Base-by-base conservation (phyloP, 495 filamentous ascomycete genomes). In the Cercophora sp. region DNA sequence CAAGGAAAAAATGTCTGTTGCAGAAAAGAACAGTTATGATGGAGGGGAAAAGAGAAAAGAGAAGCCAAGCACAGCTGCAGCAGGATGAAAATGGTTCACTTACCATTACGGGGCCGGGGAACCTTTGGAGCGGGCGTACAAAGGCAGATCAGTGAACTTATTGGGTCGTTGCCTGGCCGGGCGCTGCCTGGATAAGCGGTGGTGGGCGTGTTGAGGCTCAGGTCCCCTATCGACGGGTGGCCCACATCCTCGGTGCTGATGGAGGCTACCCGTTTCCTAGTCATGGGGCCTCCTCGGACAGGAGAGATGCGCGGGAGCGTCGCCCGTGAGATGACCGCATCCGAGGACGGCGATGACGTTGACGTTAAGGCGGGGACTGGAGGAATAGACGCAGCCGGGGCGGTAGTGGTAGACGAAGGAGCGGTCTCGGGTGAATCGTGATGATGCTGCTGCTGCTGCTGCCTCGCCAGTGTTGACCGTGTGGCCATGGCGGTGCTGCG, bases 71-170 rank as follows among this genome's bases (percentile, higher is more conserved):
- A n/a, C n/a, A n/a, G n/a, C n/a, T n/a, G n/a, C n/a, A n/a, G n/a
- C n/a, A n/a, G n/a, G n/a, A n/a, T n/a, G n/a, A 55, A 45, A 59
- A 52, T 51, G 22, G 39, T 3, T 18, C 54, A 82, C 89, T 71
- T 79, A 97, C 93, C 90, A 76, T 98, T 98, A 63, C 93, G 83
- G 48, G 93, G 93, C 59, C 93, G 75, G 22, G 93, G 93, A 45
- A 97, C 89, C 69, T 96, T 96, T 4, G 90, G 89, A 57, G 89
- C 88, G 20, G 89, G 89, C 57, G 94, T 88, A 69, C 93, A 98
- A 59, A 96, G 81, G 74, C 93, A 98, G 51, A 96, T 73, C 24
- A 74, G 57, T n/a, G n/a, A n/a, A n/a, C n/a, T n/a, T n/a, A n/a
- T n/a, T n/a, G n/a, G n/a, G n/a, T n/a, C n/a, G n/a, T n/a, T n/a